A percentile compares a stretch with the other conserved stretches of the same genome.
These are phyloP conservation scores for Antrodiella citrinella DNA, from an alignment of 768 basidiomycete species.

Conservation along the genomic window DNA sequence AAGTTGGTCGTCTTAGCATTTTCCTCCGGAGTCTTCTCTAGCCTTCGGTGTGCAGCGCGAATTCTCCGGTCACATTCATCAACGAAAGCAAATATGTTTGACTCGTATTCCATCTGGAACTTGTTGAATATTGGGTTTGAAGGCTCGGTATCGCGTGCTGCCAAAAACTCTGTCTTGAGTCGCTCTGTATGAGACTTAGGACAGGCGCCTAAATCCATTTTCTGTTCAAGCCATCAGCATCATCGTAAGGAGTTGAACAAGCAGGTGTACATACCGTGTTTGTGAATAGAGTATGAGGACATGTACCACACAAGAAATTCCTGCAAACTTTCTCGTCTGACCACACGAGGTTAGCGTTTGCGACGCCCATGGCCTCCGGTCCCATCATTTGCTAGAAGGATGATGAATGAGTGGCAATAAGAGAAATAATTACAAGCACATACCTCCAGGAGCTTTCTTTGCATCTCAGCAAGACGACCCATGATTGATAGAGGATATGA, in stretches of 20 bases:
- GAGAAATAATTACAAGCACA: conserved; percentile 12
- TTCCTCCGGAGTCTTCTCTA: conserved; percentile 99
- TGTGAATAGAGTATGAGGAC: conserved; percentile 94
- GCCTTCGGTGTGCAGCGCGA: conserved; percentile 81
- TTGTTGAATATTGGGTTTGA: conserved; percentile 74
- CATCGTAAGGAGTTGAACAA: too few relatives aligned
- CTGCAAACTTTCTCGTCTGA: conserved; percentile 96
- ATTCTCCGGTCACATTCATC: conserved; percentile 98
- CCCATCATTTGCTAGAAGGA: conserved; percentile 94
- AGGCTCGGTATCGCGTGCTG: conserved; percentile 68
- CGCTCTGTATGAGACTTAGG: conserved; percentile 95
- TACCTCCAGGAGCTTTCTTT: conserved; percentile 81
- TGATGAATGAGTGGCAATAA: conserved; percentile 7
- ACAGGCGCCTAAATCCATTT: conserved; percentile 99
- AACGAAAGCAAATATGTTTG: conserved; percentile 91
- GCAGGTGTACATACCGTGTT: conserved; percentile 81
- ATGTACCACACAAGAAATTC: conserved; percentile 97
- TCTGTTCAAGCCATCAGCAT: too few relatives aligned
- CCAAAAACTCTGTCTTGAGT: conserved; percentile 83
- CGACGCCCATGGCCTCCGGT: conserved; percentile 98
- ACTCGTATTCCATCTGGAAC: conserved; percentile 94
- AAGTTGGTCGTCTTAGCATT: conserved; percentile 98
- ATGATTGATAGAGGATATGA: conserved; percentile 31
- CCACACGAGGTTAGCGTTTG: conserved; percentile 88
- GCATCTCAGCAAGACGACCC: conserved; percentile 96